A percentile compares a stretch with the other conserved stretches of the same genome.
Evolutionary conservation across 768 basidiomycete species (phyloP).

Genomic region (Phylloporus sp.): DNA sequence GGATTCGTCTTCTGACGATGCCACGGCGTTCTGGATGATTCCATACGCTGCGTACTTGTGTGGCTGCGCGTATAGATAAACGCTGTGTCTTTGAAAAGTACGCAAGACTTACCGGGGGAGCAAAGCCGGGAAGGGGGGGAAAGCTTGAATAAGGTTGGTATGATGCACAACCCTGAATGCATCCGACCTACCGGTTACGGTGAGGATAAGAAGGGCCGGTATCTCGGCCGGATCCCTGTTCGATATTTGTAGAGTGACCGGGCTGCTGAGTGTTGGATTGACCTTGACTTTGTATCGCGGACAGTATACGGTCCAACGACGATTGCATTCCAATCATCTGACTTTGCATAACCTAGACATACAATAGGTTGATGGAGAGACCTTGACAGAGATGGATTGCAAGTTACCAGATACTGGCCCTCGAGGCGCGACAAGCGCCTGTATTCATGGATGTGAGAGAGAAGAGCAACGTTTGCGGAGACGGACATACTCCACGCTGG

Average conservation of each 20-base stretch:
- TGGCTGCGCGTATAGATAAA: slow-evolving; percentile 44
- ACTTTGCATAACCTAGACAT: slow-evolving; percentile 76
- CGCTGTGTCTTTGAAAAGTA: slow-evolving; percentile 8
- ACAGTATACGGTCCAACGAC: slow-evolving; percentile 77
- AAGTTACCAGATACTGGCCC: slow-evolving; percentile 73
- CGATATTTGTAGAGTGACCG: slow-evolving; percentile 10
- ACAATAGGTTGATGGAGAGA: background rate
- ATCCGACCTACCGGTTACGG: slow-evolving; percentile 33
- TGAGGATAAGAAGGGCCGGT: slow-evolving; percentile 26
- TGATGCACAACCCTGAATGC: slow-evolving; percentile 16
- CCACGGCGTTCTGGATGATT: slow-evolving; percentile 76
- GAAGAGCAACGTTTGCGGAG: slow-evolving; percentile 1
- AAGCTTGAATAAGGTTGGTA: slow-evolving; percentile 44
- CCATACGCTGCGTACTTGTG: slow-evolving; percentile 92
- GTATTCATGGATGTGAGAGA: slow-evolving; percentile 23
- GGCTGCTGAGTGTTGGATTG: slow-evolving; percentile 32
- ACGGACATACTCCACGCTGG: slow-evolving; percentile 69
- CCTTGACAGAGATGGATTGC: background rate
- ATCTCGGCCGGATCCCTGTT: slow-evolving; percentile 25
- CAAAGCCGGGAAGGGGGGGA: slow-evolving; percentile 88
- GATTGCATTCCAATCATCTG: slow-evolving; percentile 96
- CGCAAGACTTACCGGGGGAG: slow-evolving; percentile 65
- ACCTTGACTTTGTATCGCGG: slow-evolving; percentile 50
- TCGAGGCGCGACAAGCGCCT: slow-evolving; percentile 83
- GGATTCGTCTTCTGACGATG: slow-evolving; percentile 88